Base-by-base conservation (phyloP, 164 flowering plant species). In the Kalanchoe fedtschenkoi region DNA sequence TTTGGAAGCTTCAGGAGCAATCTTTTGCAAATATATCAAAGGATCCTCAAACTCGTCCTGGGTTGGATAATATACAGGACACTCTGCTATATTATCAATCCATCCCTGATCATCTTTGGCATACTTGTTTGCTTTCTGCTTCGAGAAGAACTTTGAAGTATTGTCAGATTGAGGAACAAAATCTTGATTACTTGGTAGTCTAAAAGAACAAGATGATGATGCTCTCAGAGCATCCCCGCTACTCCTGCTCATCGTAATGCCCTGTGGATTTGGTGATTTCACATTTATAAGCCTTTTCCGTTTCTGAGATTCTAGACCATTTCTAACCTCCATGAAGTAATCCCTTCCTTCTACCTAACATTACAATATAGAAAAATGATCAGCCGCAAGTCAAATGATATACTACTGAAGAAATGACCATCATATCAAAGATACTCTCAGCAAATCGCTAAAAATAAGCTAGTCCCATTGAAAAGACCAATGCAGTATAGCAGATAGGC, bases 11-110 rank as follows among this genome's bases (percentile, higher is more conserved):
- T 83, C 90, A 41, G 99, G 96, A 64, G 91, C 90, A 72, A 95
- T 91, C 80, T 78, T 84, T 66, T 84, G 96, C 73, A 95, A 66
- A 81, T 86, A 95, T 58, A 81, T 75, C 66, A 95, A 70, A 65
- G 97, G 99, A 70, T 95, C 97, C 66, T 89, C 86, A 83, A 95
- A 95, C 68, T 95, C 97, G 63, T 89, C 96, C 70, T 87, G 84
- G 21, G 89, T 78, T 51, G 99, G 99, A 68, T 44, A 24, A 62
- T 78, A 95, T 6, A 89, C 83, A 62, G 99, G 97, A 65, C 97
- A 95, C 26, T 87, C 95, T 24, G 84, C 87, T 76, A 91, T 81
- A 70, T 77, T 79, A 37, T 83, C 83, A 62, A 73, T 84, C 99
- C 97, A 91, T 29, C 78, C 89, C 19, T 84, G 60, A 78, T 87